These are phyloP conservation scores for Verticillium dahliae DNA, from an alignment of 2,329 filamentous ascomycete species.

Conservation along the genomic window DNA sequence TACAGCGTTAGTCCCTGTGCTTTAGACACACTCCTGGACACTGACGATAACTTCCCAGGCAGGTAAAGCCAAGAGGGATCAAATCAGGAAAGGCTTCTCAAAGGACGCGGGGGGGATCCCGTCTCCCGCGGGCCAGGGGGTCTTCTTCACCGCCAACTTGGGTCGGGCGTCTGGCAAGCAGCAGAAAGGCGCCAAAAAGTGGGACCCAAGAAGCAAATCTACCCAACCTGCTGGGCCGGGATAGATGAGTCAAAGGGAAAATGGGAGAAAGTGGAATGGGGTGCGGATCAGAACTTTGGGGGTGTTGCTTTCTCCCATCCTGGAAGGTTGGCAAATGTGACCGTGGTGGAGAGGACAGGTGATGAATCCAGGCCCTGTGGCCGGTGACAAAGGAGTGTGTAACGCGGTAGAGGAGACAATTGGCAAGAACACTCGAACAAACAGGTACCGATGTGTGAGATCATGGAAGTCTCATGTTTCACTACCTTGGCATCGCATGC, in stretches of 20 bases:
- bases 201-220: conserved; percentile 11
- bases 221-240: conserved; percentile 12
- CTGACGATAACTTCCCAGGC: conserved; percentile 3
- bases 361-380: neutral
- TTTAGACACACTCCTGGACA: neutral
- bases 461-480: neutral
- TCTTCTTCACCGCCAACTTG: conserved; percentile 15
- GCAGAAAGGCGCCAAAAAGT: conserved; percentile 6
- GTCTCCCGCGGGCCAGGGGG: neutral
- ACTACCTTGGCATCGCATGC: neutral
- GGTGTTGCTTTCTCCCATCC: neutral
- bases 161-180: conserved; percentile 10
- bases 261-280: neutral
- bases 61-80: conserved; percentile 5
- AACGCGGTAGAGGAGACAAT: too few relatives aligned
- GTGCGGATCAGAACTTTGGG: neutral
- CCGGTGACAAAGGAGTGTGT: neutral
- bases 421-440: neutral
- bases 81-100: conserved; percentile 7
- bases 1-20: neutral
- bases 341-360: neutral
- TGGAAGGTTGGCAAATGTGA: neutral
- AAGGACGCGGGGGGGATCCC: conserved; percentile 7
- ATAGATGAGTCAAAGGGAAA: conserved; percentile 10
- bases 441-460: neutral